Percentiles rank a stretch among this genome's conserved stretches.
Evolutionary conservation across 1,284 basidiomycete species (phyloP).

Genomic region (Stygiomarasmius scandens): DNA sequence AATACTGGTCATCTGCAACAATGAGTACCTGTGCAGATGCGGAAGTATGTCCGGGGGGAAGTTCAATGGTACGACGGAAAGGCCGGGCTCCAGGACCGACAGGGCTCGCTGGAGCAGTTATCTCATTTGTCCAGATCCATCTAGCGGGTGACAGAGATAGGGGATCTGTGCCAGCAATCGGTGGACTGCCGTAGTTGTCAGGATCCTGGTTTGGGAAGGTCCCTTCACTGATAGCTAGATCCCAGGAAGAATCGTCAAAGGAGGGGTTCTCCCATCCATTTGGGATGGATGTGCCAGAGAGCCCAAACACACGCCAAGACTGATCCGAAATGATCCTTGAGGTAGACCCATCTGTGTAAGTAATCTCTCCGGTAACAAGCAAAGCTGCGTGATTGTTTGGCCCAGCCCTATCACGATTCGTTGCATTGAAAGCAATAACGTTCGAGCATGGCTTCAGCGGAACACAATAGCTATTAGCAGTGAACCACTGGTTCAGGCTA

Average conservation of each 20-base stretch:
- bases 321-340: constrained; percentile 30
- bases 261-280: constrained; percentile 25
- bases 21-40: constrained; percentile 25
- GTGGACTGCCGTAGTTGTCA: constrained; percentile 8
- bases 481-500: constrained; percentile 1
- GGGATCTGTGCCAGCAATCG: constrained; percentile 16
- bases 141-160: constrained; percentile 15
- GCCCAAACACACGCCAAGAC: constrained; percentile 28
- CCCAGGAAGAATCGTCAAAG: constrained; percentile 30
- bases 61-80: constrained; percentile 28
- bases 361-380: constrained; percentile 27
- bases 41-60: constrained; percentile 21
- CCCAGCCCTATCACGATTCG: constrained; percentile 12
- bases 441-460: constrained; percentile 26
- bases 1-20: constrained; percentile 25
- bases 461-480: constrained; percentile 26
- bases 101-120: too few species aligned
- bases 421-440: constrained; percentile 28
- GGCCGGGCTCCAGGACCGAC: constrained; percentile 24
- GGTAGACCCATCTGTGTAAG: constrained; percentile 28
- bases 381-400: constrained; percentile 22
- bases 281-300: constrained; percentile 19
- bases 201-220: constrained; percentile 5
- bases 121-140: constrained; percentile 34
- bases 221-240: constrained; percentile 23